phyloP scores from a whole-genome alignment of 176 grass and related monocot species.

The Saccharum spontaneum region DNA sequence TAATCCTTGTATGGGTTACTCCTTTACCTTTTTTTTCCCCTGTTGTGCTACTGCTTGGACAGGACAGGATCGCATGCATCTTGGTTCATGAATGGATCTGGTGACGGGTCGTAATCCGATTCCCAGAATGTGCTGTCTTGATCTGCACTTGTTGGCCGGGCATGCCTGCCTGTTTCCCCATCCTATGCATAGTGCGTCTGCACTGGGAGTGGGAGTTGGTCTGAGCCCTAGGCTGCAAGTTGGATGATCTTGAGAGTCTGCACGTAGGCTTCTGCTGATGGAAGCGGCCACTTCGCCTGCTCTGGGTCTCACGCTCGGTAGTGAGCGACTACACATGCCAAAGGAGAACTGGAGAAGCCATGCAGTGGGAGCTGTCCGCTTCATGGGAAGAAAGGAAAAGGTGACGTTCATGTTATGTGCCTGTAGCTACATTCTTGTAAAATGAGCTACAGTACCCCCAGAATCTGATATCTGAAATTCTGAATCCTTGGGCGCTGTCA shows the following conservation, averaged over 20 bases:
- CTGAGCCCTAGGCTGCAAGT: constrained; percentile 22
- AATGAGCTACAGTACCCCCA: constrained; percentile 11
- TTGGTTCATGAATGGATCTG: constrained; percentile 51
- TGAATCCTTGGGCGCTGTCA: constrained; percentile 27
- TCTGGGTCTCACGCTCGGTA: constrained; percentile 19
- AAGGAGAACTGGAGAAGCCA: constrained; percentile 25
- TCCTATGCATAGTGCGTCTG: constrained; percentile 36
- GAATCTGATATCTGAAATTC: constrained; percentile 35
- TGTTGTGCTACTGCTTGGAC: constrained; percentile 41
- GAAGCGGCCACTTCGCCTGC: constrained; percentile 30
- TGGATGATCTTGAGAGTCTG: constrained; percentile 35
- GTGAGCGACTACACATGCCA: background rate
- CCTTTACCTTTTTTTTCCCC: constrained; percentile 30
- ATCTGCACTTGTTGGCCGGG: constrained; percentile 46
- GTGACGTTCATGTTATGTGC: constrained; percentile 16
- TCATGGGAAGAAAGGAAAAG: constrained; percentile 42
- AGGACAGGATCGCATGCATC: constrained; percentile 47
- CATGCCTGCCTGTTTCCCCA: constrained; percentile 35
- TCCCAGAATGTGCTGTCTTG: constrained; percentile 51
- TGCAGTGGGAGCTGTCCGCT: constrained; percentile 38
- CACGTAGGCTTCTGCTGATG: constrained; percentile 47
- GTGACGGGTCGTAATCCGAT: constrained; percentile 43
- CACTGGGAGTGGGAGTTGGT: constrained; percentile 31
- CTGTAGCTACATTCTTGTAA: constrained; percentile 20
- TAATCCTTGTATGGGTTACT: constrained; percentile 34